phyloP scores from a whole-genome alignment of 1,139 yeast species.

The Nakaseomyces bracarensis region DNA sequence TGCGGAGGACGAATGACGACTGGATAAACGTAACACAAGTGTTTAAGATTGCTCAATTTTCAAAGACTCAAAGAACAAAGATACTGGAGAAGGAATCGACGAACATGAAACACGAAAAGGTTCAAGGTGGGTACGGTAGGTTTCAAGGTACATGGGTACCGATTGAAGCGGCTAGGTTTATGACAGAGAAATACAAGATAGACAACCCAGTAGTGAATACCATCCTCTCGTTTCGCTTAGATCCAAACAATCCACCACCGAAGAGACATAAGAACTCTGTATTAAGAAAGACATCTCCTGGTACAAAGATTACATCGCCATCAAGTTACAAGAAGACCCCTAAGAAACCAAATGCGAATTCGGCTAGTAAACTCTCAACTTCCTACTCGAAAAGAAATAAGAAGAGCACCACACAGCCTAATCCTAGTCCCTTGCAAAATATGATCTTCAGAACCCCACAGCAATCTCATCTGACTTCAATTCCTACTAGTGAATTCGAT shows the following conservation, averaged over 20 bases:
- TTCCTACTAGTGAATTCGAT: slow-evolving; percentile 9
- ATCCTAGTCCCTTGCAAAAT: slow-evolving; percentile 31
- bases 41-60: slow-evolving; percentile 76
- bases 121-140: slow-evolving; percentile 92
- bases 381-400: slow-evolving; percentile 21
- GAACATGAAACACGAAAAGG: slow-evolving; percentile 78
- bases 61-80: slow-evolving; percentile 77
- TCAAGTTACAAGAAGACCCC: slow-evolving; percentile 33
- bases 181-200: slow-evolving; percentile 48
- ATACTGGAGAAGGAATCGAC: slow-evolving; percentile 84
- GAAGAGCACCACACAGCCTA: slow-evolving; percentile 17
- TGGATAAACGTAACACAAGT: slow-evolving; percentile 92
- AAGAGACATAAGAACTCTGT: slow-evolving; percentile 38
- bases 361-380: slow-evolving; percentile 14
- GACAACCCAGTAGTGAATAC: slow-evolving; percentile 46
- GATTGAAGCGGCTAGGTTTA: slow-evolving; percentile 42
- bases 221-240: slow-evolving; percentile 42
- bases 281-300: slow-evolving; percentile 28
- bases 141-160: slow-evolving; percentile 97
- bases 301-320: slow-evolving; percentile 26
- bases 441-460: slow-evolving; percentile 30
- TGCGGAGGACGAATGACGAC: slow-evolving; percentile 73
- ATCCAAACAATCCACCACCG: slow-evolving; percentile 44
- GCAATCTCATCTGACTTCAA: slow-evolving; percentile 12
- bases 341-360: slow-evolving; percentile 21